Evolutionary conservation across 2,329 filamentous ascomycete genomes (phyloP).

Genomic region (Akanthomyces uredinophilus): DNA sequence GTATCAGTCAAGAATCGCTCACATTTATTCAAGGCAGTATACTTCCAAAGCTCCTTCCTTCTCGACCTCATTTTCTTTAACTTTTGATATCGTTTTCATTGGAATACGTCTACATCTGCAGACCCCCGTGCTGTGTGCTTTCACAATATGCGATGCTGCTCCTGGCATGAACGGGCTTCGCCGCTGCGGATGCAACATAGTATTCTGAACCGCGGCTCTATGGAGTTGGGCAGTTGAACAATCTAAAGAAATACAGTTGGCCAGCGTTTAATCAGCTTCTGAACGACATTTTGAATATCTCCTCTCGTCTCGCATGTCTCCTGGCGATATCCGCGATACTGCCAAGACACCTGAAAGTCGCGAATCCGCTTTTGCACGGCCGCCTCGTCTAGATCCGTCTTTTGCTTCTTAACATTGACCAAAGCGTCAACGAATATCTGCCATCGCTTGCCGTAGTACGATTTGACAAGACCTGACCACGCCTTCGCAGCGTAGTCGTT

Average conservation of each 20-base stretch:
- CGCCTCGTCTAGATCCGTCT: not conserved
- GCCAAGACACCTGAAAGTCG: not conserved
- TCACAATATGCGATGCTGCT: not conserved
- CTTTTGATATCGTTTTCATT: too few relatives aligned
- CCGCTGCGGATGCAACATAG: too few relatives aligned
- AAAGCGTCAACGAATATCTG: slow-evolving; percentile 39
- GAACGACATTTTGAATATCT: not conserved
- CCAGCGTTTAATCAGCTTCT: not conserved
- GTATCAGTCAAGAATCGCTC: too few relatives aligned
- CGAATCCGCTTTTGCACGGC: not conserved
- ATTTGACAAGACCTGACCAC: slow-evolving; percentile 41
- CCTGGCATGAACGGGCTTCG: too few relatives aligned
- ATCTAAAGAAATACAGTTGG: not conserved
- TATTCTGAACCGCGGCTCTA: too few relatives aligned
- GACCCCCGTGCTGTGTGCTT: too few relatives aligned
- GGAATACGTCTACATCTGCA: too few relatives aligned
- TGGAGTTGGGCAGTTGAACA: too few relatives aligned
- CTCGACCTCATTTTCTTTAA: too few relatives aligned
- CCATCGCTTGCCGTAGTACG: slow-evolving; percentile 45
- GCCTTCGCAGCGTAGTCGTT: slow-evolving; percentile 45
- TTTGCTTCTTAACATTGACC: slow-evolving; percentile 8
- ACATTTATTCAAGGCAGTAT: too few relatives aligned
- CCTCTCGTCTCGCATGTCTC: not conserved
- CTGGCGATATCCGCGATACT: not conserved
- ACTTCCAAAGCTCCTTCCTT: too few relatives aligned